Evolutionary conservation across 306 rosid species (phyloP).

Genomic region (Quillaja saponaria): DNA sequence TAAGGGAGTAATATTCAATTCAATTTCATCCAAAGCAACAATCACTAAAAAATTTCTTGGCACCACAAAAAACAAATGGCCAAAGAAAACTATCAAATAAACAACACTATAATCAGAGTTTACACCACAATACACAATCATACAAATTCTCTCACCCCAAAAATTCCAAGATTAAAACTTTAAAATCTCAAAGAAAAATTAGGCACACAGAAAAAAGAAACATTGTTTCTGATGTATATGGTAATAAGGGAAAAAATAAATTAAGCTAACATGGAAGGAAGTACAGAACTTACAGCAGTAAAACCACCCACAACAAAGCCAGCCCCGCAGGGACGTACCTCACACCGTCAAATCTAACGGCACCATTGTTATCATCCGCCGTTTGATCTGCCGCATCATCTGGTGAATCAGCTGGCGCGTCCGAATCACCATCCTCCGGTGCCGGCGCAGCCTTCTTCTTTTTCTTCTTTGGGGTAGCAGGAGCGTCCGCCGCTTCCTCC

Average conservation of each 20-base stretch:
- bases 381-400: constrained; percentile 55
- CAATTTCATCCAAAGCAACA: too few species aligned
- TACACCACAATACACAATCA: constrained; percentile 4
- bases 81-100: too few species aligned
- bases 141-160: constrained; percentile 24
- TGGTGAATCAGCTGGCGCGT: constrained; percentile 41
- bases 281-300: constrained; percentile 37
- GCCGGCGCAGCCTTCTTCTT: constrained; percentile 29
- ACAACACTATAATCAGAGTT: too few species aligned
- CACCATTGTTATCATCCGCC: constrained; percentile 47
- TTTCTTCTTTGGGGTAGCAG: constrained; percentile 43
- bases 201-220: constrained; percentile 11
- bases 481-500: constrained; percentile 55
- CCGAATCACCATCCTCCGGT: constrained; percentile 19
- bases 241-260: not conserved
- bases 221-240: constrained; percentile 4
- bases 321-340: constrained; percentile 21
- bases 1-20: too few species aligned
- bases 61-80: too few species aligned
- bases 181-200: constrained; percentile 7
- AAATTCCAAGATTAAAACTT: constrained; percentile 32
- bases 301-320: constrained; percentile 34
- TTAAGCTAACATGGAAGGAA: not conserved
- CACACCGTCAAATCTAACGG: constrained; percentile 33
- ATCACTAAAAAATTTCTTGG: too few species aligned